Percentiles rank a stretch among this genome's conserved stretches.
phyloP scores from a whole-genome alignment of 1,284 basidiomycete species.

The Gymnopus androsaceus region DNA sequence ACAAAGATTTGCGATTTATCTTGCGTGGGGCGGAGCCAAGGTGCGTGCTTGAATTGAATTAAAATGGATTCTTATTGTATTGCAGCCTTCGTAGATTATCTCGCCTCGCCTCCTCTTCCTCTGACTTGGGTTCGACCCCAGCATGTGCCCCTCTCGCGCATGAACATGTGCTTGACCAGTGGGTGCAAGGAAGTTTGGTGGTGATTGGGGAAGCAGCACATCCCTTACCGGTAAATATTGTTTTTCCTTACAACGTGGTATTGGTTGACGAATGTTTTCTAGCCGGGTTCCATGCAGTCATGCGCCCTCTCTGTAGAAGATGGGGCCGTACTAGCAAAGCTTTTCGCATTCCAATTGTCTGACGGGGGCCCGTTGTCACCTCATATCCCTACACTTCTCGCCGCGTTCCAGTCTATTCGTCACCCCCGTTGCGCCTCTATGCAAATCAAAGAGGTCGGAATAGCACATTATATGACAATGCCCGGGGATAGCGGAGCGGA shows the following conservation, averaged over 20 bases:
- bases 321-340: slow-evolving; percentile 46
- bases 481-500: slow-evolving; percentile 12
- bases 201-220: slow-evolving; percentile 57
- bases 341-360: slow-evolving; percentile 33
- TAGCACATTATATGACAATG: slow-evolving; percentile 19
- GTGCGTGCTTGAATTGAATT: neutral
- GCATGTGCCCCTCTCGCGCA: slow-evolving; percentile 38
- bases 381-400: slow-evolving; percentile 33
- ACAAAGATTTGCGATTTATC: neutral
- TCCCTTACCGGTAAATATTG: slow-evolving; percentile 48
- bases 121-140: neutral
- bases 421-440: slow-evolving; percentile 37
- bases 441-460: slow-evolving; percentile 14
- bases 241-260: neutral
- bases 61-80: neutral
- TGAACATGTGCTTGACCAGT: slow-evolving; percentile 46
- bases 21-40: slow-evolving; percentile 7
- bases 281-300: slow-evolving; percentile 56
- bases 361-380: neutral
- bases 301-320: slow-evolving; percentile 50
- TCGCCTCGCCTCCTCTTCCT: slow-evolving; percentile 21
- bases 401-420: slow-evolving; percentile 47
- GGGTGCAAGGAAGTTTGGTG: slow-evolving; percentile 52
- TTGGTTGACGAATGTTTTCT: neutral
- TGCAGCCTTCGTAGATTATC: slow-evolving; percentile 45